A percentile compares a stretch with the other conserved stretches of the same genome.
Conservation (phyloP, 2,329 filamentous ascomycete genomes). For the Stachybotrys elegans region DNA sequence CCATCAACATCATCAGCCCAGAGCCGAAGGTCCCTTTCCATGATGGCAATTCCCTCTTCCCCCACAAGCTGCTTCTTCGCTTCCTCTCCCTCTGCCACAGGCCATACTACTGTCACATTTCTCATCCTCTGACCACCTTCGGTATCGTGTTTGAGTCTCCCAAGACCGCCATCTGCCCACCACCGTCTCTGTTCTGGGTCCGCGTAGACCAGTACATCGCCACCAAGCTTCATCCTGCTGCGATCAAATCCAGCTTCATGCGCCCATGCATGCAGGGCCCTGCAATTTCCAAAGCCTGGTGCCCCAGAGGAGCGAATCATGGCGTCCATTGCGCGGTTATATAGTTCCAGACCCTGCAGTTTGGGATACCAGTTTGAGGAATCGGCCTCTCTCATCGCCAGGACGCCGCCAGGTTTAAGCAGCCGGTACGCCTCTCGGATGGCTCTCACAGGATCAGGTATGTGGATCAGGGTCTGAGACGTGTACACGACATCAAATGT, state of each 20-base stretch:
- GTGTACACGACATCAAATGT: constrained; percentile 34
- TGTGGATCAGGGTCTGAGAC: constrained; percentile 34
- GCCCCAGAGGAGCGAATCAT: neutral
- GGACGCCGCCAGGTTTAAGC: constrained; percentile 32
- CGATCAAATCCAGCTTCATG: neutral
- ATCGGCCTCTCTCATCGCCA: constrained; percentile 23
- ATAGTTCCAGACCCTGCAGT: constrained; percentile 13
- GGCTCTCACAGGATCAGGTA: constrained; percentile 26
- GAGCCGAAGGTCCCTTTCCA: neutral
- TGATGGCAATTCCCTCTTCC: neutral
- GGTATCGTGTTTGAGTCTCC: neutral
- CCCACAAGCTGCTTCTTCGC: neutral
- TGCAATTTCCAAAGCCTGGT: neutral
- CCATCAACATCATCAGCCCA: constrained; percentile 1
- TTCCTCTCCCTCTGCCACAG: neutral
- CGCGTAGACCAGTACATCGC: neutral
- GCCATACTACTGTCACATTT: neutral
- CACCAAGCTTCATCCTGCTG: constrained; percentile 1
- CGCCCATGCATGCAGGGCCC: constrained; percentile 1
- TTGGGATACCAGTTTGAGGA: constrained; percentile 17
- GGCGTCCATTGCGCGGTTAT: constrained; percentile 3
- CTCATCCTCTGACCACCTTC: neutral
- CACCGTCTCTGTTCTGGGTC: neutral
- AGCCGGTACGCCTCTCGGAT: constrained; percentile 35
- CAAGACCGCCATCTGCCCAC: neutral